phyloP scores from a whole-genome alignment of 2,329 filamentous ascomycete species.

The Fusarium continuum region DNA sequence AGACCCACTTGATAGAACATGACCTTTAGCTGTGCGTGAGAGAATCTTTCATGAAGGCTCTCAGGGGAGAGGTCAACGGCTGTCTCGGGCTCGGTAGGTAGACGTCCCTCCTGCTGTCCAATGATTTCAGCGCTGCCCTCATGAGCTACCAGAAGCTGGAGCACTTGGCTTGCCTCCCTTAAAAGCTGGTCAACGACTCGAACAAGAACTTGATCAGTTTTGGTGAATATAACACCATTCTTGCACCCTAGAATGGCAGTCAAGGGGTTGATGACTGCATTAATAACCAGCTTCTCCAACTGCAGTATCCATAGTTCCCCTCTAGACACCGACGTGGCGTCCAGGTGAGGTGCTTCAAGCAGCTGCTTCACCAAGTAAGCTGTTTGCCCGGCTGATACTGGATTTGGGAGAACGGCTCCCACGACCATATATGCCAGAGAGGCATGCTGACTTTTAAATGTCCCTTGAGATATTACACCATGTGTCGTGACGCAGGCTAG shows the following conservation, averaged over 20 bases:
- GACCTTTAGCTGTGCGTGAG: constrained; percentile 51
- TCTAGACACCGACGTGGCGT: constrained; percentile 51
- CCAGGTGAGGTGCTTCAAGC: constrained; percentile 54
- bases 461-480: constrained; percentile 60
- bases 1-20: constrained; percentile 59
- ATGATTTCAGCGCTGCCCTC: constrained; percentile 56
- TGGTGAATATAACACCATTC: constrained; percentile 79
- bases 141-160: constrained; percentile 73
- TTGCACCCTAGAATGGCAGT: constrained; percentile 79
- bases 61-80: constrained; percentile 24
- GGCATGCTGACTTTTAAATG: constrained; percentile 63
- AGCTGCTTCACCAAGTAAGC: constrained; percentile 56
- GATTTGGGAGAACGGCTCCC: constrained; percentile 55
- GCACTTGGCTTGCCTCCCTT: constrained; percentile 77
- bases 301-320: constrained; percentile 68
- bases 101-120: not conserved
- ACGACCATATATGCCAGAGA: constrained; percentile 59
- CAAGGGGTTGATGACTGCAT: constrained; percentile 84
- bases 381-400: constrained; percentile 15
- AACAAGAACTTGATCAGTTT: constrained; percentile 59
- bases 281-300: constrained; percentile 86
- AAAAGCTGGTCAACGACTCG: constrained; percentile 74
- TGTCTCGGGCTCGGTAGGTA: not conserved
- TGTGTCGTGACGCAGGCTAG: constrained; percentile 72
- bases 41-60: constrained; percentile 53